These are phyloP conservation scores for Debaryomyces coudertii DNA, from an alignment of 1,139 yeast genomes.

Conservation along the genomic window DNA sequence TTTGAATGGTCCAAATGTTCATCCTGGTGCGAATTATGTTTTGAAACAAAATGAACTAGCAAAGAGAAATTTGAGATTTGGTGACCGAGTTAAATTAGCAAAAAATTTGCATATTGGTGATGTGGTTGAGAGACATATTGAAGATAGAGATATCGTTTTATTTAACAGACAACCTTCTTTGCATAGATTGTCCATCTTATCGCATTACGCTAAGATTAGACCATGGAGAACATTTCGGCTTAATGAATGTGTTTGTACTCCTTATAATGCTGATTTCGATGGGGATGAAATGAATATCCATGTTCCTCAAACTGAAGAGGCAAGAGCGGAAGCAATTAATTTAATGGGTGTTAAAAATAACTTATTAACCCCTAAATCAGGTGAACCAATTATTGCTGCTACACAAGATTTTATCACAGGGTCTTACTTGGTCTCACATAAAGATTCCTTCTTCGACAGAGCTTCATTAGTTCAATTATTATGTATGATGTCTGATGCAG, in stretches of 20 bases:
- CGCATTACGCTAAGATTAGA: slow-evolving; percentile 93
- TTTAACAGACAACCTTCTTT: slow-evolving; percentile 98
- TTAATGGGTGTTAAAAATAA: slow-evolving; percentile 98
- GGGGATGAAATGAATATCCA: slow-evolving; percentile 99
- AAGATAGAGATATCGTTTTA: slow-evolving; percentile 94
- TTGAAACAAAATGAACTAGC: slow-evolving; percentile 82
- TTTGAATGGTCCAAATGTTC: slow-evolving; percentile 80
- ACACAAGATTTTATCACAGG: slow-evolving; percentile 99
- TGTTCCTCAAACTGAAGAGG: slow-evolving; percentile 99
- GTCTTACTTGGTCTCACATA: slow-evolving; percentile 86
- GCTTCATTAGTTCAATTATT: slow-evolving; percentile 81
- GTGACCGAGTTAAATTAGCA: slow-evolving; percentile 81
- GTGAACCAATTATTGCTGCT: slow-evolving; percentile 99
- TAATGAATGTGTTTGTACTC: slow-evolving; percentile 99
- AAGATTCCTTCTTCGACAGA: slow-evolving; percentile 90
- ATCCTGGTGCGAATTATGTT: slow-evolving; percentile 96
- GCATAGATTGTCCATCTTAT: slow-evolving; percentile 89
- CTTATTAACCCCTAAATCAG: slow-evolving; percentile 92
- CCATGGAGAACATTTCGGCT: slow-evolving; percentile 98
- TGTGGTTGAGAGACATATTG: slow-evolving; percentile 95
- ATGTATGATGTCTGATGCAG: slow-evolving; percentile 96
- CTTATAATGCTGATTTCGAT: slow-evolving; percentile 98
- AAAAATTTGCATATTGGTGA: slow-evolving; percentile 82
- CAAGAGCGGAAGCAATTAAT: slow-evolving; percentile 95
- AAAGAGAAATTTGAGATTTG: slow-evolving; percentile 86